Base-by-base conservation (phyloP, 345 rosid genomes). In the Anacardium occidentale region DNA sequence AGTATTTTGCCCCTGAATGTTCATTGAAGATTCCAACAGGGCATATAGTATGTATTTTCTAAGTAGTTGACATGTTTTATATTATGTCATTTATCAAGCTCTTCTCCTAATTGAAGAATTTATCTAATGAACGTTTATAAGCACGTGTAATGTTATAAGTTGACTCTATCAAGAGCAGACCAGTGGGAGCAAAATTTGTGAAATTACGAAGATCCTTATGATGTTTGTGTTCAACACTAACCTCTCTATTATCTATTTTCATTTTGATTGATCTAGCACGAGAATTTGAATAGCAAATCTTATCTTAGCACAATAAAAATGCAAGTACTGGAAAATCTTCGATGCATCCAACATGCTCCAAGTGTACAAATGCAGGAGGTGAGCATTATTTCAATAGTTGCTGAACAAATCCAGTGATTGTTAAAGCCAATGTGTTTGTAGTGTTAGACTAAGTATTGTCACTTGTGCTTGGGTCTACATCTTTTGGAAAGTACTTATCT, bases 351-450 rank as follows among this genome's bases (percentile, higher is more conserved):
- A 64, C 99, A 95, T 71, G 98, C 99, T 59, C 98, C 99, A 0
- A 82, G 96, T 73, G 97, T 91, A 57, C 97, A 95, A 74, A 84
- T 95, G 96, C 99, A 95, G 64, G 99, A 95, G 99, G 99, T 89
- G 74, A 78, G 86, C 68, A 21, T 32, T 50, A 45, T 21, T 22
- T 34, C 20, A 65, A 47, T 67, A 57, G 21, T 47, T 66, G 47
- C 40, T 18, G 44, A 61, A 21, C 45, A 42, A 32, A 55, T 68
- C 20, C 14, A 55, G 52, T 55, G 26, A 12, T 60, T 20, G 29
- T 10, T 67, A 54, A 26, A 3, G 18, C 26, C 24, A 14, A 25
- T 58, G 2, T 59, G 11, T 70, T 59, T 45, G 56, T 59, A 45
- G 7, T 11, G n/a, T 44, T 32, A 17, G 55, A 32, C 47, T 45